These are phyloP conservation scores for Cladosporium austrohemisphaericum DNA, from an alignment of 2,329 filamentous ascomycete species.

Conservation along the genomic window DNA sequence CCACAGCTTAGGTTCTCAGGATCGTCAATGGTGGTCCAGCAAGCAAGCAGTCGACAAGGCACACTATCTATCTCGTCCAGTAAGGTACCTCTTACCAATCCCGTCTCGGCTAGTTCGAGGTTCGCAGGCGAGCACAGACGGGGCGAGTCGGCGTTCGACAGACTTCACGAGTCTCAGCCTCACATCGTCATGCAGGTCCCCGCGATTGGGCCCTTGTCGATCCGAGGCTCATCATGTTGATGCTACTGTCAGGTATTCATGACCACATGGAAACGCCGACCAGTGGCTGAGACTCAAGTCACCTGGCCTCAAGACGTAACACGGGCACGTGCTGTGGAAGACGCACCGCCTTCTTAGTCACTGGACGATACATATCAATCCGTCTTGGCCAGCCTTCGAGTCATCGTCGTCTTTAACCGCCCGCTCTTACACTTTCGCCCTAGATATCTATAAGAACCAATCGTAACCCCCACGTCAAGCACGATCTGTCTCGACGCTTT, in stretches of 20 bases:
- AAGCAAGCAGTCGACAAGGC: not conserved
- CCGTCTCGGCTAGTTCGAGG: too few relatives aligned
- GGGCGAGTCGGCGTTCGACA: too few relatives aligned
- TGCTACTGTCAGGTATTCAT: too few relatives aligned
- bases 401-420: not conserved
- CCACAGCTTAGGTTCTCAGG: too few relatives aligned
- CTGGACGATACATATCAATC: not conserved
- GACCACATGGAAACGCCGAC: not conserved
- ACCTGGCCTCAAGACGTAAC: too few relatives aligned
- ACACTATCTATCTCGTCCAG: too few relatives aligned
- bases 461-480: not conserved
- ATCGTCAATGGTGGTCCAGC: not conserved
- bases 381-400: not conserved
- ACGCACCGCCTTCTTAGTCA: too few relatives aligned
- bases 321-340: too few relatives aligned
- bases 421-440: too few relatives aligned
- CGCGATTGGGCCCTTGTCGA: not conserved
- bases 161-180: conserved; percentile 2
- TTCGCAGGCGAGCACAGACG: not conserved
- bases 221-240: too few relatives aligned
- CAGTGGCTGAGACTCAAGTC: not conserved
- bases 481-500: not conserved
- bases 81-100: too few relatives aligned
- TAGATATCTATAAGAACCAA: not conserved
- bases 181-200: conserved; percentile 15